Evolutionary conservation across 805 yeast species (phyloP).

Genomic region (Ogataea pini): DNA sequence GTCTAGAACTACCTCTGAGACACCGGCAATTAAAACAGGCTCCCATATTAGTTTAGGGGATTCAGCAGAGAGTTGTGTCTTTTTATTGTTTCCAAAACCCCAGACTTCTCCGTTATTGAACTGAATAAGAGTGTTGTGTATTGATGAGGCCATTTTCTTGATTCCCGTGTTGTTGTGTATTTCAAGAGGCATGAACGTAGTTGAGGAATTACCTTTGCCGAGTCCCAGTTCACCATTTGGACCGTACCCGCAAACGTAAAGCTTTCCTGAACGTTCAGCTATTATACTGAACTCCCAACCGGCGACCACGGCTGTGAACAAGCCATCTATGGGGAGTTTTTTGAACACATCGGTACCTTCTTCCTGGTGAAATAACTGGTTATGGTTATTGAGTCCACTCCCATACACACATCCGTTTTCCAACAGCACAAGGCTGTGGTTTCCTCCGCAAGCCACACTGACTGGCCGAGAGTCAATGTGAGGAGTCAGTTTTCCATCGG

Average conservation of each 20-base stretch:
- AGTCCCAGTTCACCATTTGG: constrained; percentile 73
- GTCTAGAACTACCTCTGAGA: constrained; percentile 13
- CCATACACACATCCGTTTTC: constrained; percentile 54
- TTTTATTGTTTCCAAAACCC: constrained; percentile 72
- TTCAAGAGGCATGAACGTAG: constrained; percentile 1
- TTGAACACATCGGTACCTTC: constrained; percentile 9
- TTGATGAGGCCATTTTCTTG: constrained; percentile 36
- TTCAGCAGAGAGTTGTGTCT: constrained; percentile 48
- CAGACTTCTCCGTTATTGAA: constrained; percentile 44
- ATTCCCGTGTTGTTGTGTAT: constrained; percentile 13
- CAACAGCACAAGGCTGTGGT: constrained; percentile 69
- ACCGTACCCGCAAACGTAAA: constrained; percentile 65
- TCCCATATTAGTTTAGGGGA: constrained; percentile 25
- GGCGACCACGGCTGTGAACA: constrained; percentile 54
- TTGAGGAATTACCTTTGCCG: constrained; percentile 29
- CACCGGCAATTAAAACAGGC: constrained; percentile 22
- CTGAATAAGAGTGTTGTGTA: constrained; percentile 46
- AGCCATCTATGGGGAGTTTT: constrained; percentile 14
- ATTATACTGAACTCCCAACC: constrained; percentile 81
- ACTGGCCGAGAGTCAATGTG: constrained; percentile 29
- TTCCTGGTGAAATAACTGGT: constrained; percentile 21
- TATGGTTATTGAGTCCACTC: constrained; percentile 44
- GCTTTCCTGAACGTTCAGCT: constrained; percentile 39
- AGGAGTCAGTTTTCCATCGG: neutral
- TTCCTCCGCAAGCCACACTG: constrained; percentile 77